A percentile compares a stretch with the other conserved stretches of the same genome.
These are phyloP conservation scores for Starmerella apicola DNA, from an alignment of 805 yeast genomes.

Conservation along the genomic window DNA sequence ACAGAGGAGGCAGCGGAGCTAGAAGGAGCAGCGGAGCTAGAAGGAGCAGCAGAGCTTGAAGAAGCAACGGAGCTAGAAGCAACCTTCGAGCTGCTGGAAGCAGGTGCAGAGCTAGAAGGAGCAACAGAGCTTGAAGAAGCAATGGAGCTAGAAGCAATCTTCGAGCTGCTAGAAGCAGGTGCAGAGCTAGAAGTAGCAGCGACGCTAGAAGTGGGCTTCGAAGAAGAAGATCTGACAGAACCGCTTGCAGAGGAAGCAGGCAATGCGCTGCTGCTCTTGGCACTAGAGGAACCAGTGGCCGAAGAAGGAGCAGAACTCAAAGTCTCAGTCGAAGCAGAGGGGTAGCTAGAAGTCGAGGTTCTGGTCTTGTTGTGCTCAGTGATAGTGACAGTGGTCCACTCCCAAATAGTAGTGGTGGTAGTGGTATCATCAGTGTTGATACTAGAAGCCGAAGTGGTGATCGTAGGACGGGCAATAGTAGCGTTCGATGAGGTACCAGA, in stretches of 20 bases:
- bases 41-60: slow-evolving; percentile 1
- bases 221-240: background rate
- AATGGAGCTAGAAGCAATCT: slow-evolving; percentile 2
- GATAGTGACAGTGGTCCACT: slow-evolving; percentile 14
- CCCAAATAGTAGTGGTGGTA: slow-evolving; percentile 16
- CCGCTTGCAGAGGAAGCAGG: background rate
- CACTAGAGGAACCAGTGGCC: slow-evolving; percentile 1
- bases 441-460: background rate
- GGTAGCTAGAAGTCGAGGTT: background rate
- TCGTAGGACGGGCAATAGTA: background rate
- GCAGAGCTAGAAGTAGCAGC: background rate
- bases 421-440: slow-evolving; percentile 7
- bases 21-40: background rate
- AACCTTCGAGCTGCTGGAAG: background rate
- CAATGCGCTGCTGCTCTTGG: background rate
- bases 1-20: background rate
- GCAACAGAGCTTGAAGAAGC: slow-evolving; percentile 1
- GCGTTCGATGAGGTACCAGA: background rate
- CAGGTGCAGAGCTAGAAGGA: slow-evolving; percentile 1
- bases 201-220: slow-evolving; percentile 1
- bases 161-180: background rate
- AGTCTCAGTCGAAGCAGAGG: slow-evolving; percentile 1
- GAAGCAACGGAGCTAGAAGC: slow-evolving; percentile 1
- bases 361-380: slow-evolving; percentile 7
- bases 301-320: background rate